Percentiles rank a stretch among this genome's conserved stretches.
phyloP scores from a whole-genome alignment of 192 early-diverging fungal genomes.

The Linderina pennispora region DNA sequence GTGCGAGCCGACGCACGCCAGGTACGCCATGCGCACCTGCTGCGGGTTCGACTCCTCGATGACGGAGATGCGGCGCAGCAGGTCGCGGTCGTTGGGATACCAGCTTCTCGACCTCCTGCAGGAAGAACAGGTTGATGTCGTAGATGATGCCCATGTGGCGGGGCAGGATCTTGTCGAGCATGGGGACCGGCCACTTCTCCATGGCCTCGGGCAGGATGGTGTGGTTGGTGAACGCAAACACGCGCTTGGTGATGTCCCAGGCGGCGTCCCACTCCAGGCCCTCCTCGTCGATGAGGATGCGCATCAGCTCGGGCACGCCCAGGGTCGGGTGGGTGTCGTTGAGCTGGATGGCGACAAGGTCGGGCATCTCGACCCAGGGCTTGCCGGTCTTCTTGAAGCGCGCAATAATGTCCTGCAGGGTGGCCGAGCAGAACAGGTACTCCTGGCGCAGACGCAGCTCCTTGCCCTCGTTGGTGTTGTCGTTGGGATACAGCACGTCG shows the following conservation, averaged over 20 bases:
- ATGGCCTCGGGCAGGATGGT: conserved; percentile 98
- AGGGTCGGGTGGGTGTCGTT: conserved; percentile 98
- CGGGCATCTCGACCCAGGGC: conserved; percentile 84
- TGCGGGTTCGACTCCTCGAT: conserved; percentile 92
- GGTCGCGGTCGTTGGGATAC: conserved; percentile 81
- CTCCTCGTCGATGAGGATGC: conserved; percentile 90
- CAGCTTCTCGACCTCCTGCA: conserved; percentile 87
- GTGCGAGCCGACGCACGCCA: conserved; percentile 93
- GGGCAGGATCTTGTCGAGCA: conserved; percentile 87
- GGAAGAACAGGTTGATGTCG: conserved; percentile 97
- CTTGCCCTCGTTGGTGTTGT: conserved; percentile 97
- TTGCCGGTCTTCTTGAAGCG: conserved; percentile 86
- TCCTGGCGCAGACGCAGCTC: conserved; percentile 96
- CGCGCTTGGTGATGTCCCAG: conserved; percentile 83
- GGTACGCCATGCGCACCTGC: conserved; percentile 94
- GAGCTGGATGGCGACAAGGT: conserved; percentile 93
- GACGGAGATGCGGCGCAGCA: conserved; percentile 83
- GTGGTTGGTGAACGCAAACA: conserved; percentile 98
- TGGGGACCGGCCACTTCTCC: conserved; percentile 96
- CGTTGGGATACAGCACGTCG: conserved; percentile 94
- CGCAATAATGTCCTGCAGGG: conserved; percentile 81
- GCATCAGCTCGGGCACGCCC: conserved; percentile 88
- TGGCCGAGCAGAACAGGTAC: conserved; percentile 93
- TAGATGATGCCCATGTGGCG: conserved; percentile 99
- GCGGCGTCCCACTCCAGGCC: conserved; percentile 89